Evolutionary conservation across 2,329 filamentous ascomycete species (phyloP), one percentile per base, ranked within the genome.

Genomic region (Colletotrichum sp.): DNA sequence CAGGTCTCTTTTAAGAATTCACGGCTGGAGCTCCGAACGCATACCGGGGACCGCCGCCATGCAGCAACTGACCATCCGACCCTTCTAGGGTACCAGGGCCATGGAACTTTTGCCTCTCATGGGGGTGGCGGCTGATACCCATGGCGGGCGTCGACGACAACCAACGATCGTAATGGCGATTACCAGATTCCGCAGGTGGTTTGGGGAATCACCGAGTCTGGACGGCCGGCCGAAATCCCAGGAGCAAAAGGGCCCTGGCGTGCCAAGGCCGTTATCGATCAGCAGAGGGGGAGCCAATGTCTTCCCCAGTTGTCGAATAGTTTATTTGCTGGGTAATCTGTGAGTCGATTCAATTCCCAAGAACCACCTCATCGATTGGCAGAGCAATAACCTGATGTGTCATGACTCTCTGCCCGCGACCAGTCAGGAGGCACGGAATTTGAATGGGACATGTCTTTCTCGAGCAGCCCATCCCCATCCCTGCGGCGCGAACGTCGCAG

Each of bases 271-370:
- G 59, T 71, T 71, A 71, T 74, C 59, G 49, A 74, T 18, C 59
- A 71, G 39, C 66, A 57, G n/a, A 34, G 21, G 26, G 57, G 28
- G 30, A 15, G 66, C 24, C 16, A 44, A 57, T 59, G 30, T 15
- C 7, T 32, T 49, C 49, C 59, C 49, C 67, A 49, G 59, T 18
- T 28, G 34, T 49, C 59, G 59, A 69, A 74, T 65, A 74, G 71
- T 57, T 55, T 74, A 74, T 74, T 74, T 71, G 44, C 67, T 74
- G 71, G 71, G 67, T 70, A 71, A 52, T 71, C 59, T 71, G 67
- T 59, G 49, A 71, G 72, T 16, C 34, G 34, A 60, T 49, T 71
- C 24, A 26, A 52, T 18, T 62, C 63, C 16, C 16, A 52, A 32
- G 16, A 55, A 62, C 8, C 16, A 2, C 39, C 44, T 49, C 49